Evolutionary conservation across 2,329 filamentous ascomycete species (phyloP), one percentile per base, ranked within the genome.

Genomic region (Monosporascus sp.): DNA sequence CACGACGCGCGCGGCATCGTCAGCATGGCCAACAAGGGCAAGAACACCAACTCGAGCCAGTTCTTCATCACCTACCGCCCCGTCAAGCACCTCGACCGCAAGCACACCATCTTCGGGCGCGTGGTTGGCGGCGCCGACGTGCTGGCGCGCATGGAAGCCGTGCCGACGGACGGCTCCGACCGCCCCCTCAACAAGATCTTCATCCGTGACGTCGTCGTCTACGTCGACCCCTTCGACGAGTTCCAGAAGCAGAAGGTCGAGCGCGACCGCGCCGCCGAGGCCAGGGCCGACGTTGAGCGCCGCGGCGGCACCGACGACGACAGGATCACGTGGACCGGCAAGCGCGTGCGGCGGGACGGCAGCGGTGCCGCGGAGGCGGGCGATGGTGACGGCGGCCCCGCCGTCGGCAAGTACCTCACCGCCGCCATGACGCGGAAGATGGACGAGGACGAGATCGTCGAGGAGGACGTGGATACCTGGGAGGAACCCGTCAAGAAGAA

Each of bases 21-120:
- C 25, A 91, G 87, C 61, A 99, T 99, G 94, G 94, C 94, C 41
- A 99, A 99, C 72, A 99, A 99, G 69, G 94, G 94, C 54, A 97
- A 97, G 67, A 93, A 97, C 67, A 97, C 93, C 22, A 99, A 99
- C 72, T 94, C 89, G 8, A 90, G 85, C 61, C 94, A 99, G 71
- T 99, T 86, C 68, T 99, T 97, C 77, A 88, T 99, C 66, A 89
- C 88, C 0, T 99, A 99, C 70, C 86, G 90, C 49, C 78, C 88
- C 1, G 83, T 87, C 0, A 86, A 88, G 58, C 94, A 99, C 72
- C 80, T 99, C 1, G 90, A 99, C 70, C 82, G 87, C 55, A 99
- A 99, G 67, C 94, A 99, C 72, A 97, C 94, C n/a, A 89, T 99
- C 41, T 99, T 99, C 65, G 94, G 87, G 2, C 84, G 85, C 38